Conservation (phyloP, 2,329 filamentous ascomycete genomes). For the Hymenoscyphus repandus region DNA sequence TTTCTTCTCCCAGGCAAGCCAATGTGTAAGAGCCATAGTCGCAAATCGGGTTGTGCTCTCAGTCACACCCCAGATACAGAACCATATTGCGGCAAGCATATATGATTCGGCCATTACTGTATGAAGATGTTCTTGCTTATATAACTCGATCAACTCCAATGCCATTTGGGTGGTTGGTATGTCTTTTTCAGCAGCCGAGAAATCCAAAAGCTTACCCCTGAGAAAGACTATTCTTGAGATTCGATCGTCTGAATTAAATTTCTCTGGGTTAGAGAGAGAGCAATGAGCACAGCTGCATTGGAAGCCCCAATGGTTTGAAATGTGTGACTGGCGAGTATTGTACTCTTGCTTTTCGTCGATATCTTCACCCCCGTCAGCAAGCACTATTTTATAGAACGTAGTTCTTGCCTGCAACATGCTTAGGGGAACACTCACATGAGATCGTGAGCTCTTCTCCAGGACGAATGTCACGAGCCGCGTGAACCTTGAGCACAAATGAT, state of each 20-base stretch:
- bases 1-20: slow-evolving; percentile 6
- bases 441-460: slow-evolving; percentile 17
- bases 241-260: neutral
- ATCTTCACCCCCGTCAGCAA: neutral
- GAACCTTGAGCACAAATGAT: slow-evolving; percentile 10
- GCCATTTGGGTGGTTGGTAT: slow-evolving; percentile 5
- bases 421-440: neutral
- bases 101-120: slow-evolving; percentile 8
- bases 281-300: slow-evolving; percentile 10
- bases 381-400: too few relatives aligned
- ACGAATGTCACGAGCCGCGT: slow-evolving; percentile 11
- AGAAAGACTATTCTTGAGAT: neutral
- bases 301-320: slow-evolving; percentile 13
- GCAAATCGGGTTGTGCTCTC: slow-evolving; percentile 6
- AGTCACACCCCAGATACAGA: slow-evolving; percentile 9
- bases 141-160: slow-evolving; percentile 5
- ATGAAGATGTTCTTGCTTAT: slow-evolving; percentile 7
- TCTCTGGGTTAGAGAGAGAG: neutral
- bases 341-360: slow-evolving; percentile 10
- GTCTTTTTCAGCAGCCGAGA: neutral
- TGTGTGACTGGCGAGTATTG: neutral
- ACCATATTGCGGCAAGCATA: slow-evolving; percentile 8
- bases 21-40: slow-evolving; percentile 1
- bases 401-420: too few relatives aligned
- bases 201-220: neutral